phyloP scores from a whole-genome alignment of 805 yeast species.

The Suhomyces vadensis region DNA sequence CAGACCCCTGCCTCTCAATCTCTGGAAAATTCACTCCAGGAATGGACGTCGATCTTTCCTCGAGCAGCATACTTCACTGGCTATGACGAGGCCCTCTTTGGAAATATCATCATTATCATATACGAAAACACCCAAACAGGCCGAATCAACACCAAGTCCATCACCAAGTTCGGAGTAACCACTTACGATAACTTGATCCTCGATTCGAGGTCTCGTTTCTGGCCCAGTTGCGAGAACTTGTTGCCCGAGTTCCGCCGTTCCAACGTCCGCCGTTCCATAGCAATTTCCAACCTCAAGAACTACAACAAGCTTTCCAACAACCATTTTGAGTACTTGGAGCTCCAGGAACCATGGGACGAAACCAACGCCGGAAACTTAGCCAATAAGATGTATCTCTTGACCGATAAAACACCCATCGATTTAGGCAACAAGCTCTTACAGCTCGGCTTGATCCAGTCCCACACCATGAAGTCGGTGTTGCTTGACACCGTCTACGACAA shows the following conservation, averaged over 20 bases:
- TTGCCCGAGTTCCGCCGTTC: slow-evolving; percentile 48
- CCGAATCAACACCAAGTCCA: slow-evolving; percentile 52
- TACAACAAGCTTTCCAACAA: slow-evolving; percentile 55
- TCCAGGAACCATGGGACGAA: slow-evolving; percentile 62
- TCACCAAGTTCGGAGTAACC: slow-evolving; percentile 68
- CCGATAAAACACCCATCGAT: slow-evolving; percentile 52
- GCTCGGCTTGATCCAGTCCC: slow-evolving; percentile 57
- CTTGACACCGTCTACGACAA: slow-evolving; percentile 75
- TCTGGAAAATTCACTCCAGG: slow-evolving; percentile 11
- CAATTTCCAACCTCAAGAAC: slow-evolving; percentile 69
- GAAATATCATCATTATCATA: slow-evolving; percentile 49
- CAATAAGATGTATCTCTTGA: slow-evolving; percentile 56
- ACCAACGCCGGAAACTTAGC: slow-evolving; percentile 83
- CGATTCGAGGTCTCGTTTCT: slow-evolving; percentile 62
- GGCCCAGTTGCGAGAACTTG: slow-evolving; percentile 76
- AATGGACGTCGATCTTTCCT: slow-evolving; percentile 48
- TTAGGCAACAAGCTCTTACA: slow-evolving; percentile 59
- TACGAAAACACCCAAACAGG: slow-evolving; percentile 48
- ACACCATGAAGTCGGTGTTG: slow-evolving; percentile 50
- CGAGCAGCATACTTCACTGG: slow-evolving; percentile 56
- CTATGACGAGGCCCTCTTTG: slow-evolving; percentile 45
- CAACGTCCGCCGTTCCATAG: slow-evolving; percentile 71
- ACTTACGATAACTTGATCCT: slow-evolving; percentile 59
- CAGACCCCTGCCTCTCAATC: not conserved
- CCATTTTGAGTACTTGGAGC: slow-evolving; percentile 14